Base-by-base conservation (phyloP, 192 early-diverging fungal species). In the Coemansia sp. region DNA sequence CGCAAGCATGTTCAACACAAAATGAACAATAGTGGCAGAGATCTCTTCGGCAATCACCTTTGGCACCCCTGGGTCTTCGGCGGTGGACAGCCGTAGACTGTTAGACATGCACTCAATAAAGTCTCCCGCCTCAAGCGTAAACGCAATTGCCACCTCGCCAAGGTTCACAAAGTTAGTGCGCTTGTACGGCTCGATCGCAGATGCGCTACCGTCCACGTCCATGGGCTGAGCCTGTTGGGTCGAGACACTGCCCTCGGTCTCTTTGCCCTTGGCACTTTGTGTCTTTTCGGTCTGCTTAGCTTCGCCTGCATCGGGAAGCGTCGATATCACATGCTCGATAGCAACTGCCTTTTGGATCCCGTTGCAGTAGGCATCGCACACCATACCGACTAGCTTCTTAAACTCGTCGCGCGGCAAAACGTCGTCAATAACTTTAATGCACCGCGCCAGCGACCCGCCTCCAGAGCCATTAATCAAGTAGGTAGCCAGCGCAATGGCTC, bases 101-200 rank as follows among this genome's bases (percentile, higher is more conserved):
- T 75, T 81, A 5, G 78, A 81, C 40, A 74, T 67, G 56, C 72
- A 71, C 72, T 81, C 78, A 20, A 81, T 72, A 61, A 75, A 71
- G 40, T 81, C 72, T 31, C 72, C 72, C 0, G 69, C 50, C 65
- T 75, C 68, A 9, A 75, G 49, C 14, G 78, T 63, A 48, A 75
- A 68, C 3, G 72, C 44, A 42, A 81, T 66, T 5, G 69, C 69
- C 1, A 68, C 62, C 37, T 81, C 78, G 28, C 69, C 65, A 26
- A 81, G 63, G 38, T 61, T 75, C 25, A 63, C 42, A 49, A 65
- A 64, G 69, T 81, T 81, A 10, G 56, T 52, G 8, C 63, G 44
- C 6, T 66, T 57, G 54, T 57, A 81, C 14, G 69, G 59, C 51
- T 72, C 63, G 17, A 65, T 42, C 1, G 60, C 50, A 11, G 34